Evolutionary conservation across 129 eudicot species (phyloP), one percentile per base, ranked within the genome.

Genomic region (Flaveria brownii): DNA sequence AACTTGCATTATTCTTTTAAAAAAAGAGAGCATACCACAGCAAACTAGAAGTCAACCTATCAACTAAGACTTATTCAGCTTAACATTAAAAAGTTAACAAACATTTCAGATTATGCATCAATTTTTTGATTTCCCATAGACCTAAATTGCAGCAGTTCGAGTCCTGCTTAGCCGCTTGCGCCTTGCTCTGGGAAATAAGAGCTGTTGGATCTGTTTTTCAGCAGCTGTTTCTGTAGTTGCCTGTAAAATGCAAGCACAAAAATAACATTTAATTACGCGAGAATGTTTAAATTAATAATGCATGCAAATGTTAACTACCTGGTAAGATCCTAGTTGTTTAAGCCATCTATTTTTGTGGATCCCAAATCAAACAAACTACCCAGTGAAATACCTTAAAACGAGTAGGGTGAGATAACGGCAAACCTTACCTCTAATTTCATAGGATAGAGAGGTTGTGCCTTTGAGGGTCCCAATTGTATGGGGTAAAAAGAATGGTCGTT

Each of bases 181-280:
- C 43, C 83, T 81, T 26, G 88, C 84, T 71, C 87, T 77, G 10
- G 96, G 92, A 77, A 83, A 90, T 62, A 90, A 75, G 15, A 90
- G 90, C 71, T 85, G 92, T 57, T 84, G 90, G 65, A 90, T 90
- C 85, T 90, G 96, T 74, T 90, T 90, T 79, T 87, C 92, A 26
- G 92, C 92, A 74, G 86, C 96, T 23, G 79, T 61, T 67, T 85
- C 92, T 2, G 96, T 83, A 54, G 82, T 87, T 22, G 80, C 92
- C 92, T 90, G 86, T 80, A 77, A 16, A 28, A 76, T 46, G 39
- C 22, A 68, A 73, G 45, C 13, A 65, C 5, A 4, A 4, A 10
- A 41, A 74, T 7, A 10, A n/a, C 25, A 20, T 25, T 13, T 25
- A 54, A 14, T 3, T 15, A 4, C 16, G 6, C 41, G 23, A 23